These are phyloP conservation scores for Boletus vinaceobasis DNA, from an alignment of 768 basidiomycete species.

Conservation along the genomic window DNA sequence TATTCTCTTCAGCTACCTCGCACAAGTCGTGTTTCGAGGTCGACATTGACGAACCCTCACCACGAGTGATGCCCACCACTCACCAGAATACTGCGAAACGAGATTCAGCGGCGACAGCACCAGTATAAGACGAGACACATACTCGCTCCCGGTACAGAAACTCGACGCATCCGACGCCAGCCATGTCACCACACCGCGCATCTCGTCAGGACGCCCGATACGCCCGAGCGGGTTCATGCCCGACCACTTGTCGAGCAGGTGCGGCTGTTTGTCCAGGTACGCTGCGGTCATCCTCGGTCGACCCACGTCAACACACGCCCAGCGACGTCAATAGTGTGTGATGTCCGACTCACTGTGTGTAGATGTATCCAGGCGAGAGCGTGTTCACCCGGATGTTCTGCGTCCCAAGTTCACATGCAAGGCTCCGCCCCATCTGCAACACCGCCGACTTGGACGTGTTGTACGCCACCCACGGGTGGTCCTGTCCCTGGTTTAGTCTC, in stretches of 20 bases:
- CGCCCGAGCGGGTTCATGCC: conserved; percentile 65
- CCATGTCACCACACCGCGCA: conserved; percentile 71
- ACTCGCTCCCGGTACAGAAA: conserved; percentile 84
- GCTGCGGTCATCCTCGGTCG: conserved; percentile 66
- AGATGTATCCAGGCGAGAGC: conserved; percentile 74
- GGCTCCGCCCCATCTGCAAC: conserved; percentile 75
- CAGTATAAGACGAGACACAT: conserved; percentile 25
- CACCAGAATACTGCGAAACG: conserved; percentile 25
- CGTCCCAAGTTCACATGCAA: conserved; percentile 75
- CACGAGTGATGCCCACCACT: conserved; percentile 33
- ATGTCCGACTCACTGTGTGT: conserved; percentile 52
- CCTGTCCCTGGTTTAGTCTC: conserved; percentile 37
- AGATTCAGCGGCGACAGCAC: not conserved
- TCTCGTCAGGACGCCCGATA: conserved; percentile 67
- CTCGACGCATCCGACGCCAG: conserved; percentile 72
- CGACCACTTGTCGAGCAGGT: conserved; percentile 65
- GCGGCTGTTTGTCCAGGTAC: conserved; percentile 62
- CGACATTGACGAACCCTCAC: conserved; percentile 17
- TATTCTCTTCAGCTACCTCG: too few species aligned
- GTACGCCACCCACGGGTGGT: conserved; percentile 73
- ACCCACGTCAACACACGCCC: not conserved
- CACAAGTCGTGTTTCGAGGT: too few species aligned
- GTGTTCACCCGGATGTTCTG: conserved; percentile 70
- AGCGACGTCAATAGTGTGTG: conserved; percentile 2
- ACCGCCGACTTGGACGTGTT: conserved; percentile 77